These are phyloP conservation scores for Zygotorulaspora danielsina DNA, from an alignment of 805 yeast species.

Conservation along the genomic window DNA sequence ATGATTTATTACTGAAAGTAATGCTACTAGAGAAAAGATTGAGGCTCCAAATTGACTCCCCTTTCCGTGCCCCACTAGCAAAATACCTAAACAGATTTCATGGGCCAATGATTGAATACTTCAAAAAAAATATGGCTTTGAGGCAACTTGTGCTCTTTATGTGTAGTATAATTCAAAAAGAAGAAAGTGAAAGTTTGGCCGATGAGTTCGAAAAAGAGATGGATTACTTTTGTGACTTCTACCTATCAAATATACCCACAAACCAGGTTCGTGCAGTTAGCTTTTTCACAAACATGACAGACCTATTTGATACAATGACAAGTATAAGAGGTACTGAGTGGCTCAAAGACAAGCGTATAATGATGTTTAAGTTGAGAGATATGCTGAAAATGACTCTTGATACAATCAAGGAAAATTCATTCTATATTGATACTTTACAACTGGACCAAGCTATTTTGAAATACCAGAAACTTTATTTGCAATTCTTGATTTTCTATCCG, in stretches of 20 bases:
- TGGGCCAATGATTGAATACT: constrained; percentile 65
- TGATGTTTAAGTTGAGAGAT: constrained; percentile 27
- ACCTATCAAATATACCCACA: constrained; percentile 42
- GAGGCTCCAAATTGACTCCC: constrained; percentile 80
- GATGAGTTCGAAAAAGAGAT: constrained; percentile 52
- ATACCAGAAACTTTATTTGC: constrained; percentile 49
- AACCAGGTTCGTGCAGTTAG: constrained; percentile 36
- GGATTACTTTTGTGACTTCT: constrained; percentile 43
- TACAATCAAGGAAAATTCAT: constrained; percentile 26
- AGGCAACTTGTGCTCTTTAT: constrained; percentile 49
- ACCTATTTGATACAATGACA: constrained; percentile 53
- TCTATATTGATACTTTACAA: constrained; percentile 52
- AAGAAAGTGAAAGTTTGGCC: constrained; percentile 46
- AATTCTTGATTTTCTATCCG: constrained; percentile 34
- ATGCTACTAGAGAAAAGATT: constrained; percentile 75
- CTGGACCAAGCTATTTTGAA: constrained; percentile 63
- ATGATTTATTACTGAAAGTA: constrained; percentile 73
- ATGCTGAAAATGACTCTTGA: constrained; percentile 27
- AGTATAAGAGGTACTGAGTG: constrained; percentile 49
- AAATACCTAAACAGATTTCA: constrained; percentile 81
- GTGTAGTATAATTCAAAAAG: constrained; percentile 32
- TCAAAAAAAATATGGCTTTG: constrained; percentile 58
- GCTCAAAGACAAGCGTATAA: constrained; percentile 46
- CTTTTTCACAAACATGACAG: constrained; percentile 65
- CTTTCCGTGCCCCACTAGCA: constrained; percentile 87